Percentiles rank a stretch among this genome's conserved stretches.
Conservation (phyloP, 2,329 filamentous ascomycete species). For the Ceratocystis harringtonii region DNA sequence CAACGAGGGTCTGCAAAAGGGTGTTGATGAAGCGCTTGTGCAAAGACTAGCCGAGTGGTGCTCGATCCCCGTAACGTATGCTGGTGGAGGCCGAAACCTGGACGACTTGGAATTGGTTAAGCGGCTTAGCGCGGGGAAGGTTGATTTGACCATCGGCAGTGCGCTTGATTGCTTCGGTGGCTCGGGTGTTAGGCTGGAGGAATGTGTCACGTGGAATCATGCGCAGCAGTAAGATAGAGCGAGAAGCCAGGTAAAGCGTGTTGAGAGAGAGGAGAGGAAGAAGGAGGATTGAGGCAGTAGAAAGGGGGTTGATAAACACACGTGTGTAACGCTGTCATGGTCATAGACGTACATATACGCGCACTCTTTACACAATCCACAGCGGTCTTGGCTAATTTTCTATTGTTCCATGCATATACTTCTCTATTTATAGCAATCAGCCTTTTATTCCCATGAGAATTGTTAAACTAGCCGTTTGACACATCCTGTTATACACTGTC, state of each 20-base stretch:
- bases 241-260: not conserved
- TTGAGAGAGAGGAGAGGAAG: not conserved
- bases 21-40: constrained; percentile 79
- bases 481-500: not conserved
- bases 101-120: constrained; percentile 74
- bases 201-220: constrained; percentile 79
- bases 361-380: not conserved
- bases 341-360: not conserved
- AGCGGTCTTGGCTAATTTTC: not conserved
- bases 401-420: not conserved
- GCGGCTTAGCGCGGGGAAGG: constrained; percentile 58
- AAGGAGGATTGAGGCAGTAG: not conserved
- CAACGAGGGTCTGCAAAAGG: constrained; percentile 83
- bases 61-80: constrained; percentile 85
- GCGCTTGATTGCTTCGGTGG: constrained; percentile 94
- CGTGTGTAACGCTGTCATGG: not conserved
- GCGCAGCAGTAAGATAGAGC: constrained; percentile 24
- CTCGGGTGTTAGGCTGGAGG: constrained; percentile 67
- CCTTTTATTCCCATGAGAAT: not conserved
- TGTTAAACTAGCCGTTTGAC: not conserved
- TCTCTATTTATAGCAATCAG: not conserved
- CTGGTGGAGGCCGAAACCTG: constrained; percentile 74
- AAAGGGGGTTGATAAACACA: not conserved
- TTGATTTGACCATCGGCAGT: constrained; percentile 92
- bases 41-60: constrained; percentile 68